Base-by-base conservation (phyloP, 1,284 basidiomycete species). In the Apiotrichum veenhuisii region DNA sequence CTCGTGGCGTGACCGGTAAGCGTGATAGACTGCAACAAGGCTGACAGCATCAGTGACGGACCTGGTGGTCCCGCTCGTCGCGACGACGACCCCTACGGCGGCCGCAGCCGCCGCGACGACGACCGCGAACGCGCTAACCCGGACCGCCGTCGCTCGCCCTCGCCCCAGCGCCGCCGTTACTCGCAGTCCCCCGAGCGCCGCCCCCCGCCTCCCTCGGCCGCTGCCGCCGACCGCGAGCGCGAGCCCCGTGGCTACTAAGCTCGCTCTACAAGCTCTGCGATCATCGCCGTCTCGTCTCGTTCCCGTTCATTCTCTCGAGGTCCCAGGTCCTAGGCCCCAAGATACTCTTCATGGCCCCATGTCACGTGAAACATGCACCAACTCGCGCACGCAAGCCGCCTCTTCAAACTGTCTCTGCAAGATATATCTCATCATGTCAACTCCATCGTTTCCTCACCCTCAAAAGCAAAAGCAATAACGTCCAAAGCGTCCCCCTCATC, bases 151-250 rank as follows among this genome's bases (percentile, higher is more conserved):
- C 57, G 60, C 37, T 57, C 50, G 37, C 56, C 53, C 30, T 58
- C 56, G 41, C 63, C 66, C 17, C 55, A 59, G 7, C 64, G 68
- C 45, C 58, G 61, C 41, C 59, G 69, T 42, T 62, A 63, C 45
- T 70, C 68, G 23, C 59, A 50, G 22, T 71, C 71, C 18, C 70
- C 70, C n/a, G 71, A 72, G 45, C 69, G 70, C 26, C 65, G 71
- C 26, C 54, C 64, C 12, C 58, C 65, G 46, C 56, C 60, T 42
- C 54, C 65, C 7, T 7, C 27, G 8, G 44, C 25, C 17, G 18
- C 44, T 3, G 14, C 25, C 8, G 44, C 25, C 20, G 40, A 41
- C 40, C 40, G 40, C 40, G 40, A 41, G 40, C 40, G 40, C 23
- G 49, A 50, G 26, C 37, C 38, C 38, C 49, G 49, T n/a, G 23